Conservation (phyloP, 306 rosid species). For the Cicer bijugum region DNA sequence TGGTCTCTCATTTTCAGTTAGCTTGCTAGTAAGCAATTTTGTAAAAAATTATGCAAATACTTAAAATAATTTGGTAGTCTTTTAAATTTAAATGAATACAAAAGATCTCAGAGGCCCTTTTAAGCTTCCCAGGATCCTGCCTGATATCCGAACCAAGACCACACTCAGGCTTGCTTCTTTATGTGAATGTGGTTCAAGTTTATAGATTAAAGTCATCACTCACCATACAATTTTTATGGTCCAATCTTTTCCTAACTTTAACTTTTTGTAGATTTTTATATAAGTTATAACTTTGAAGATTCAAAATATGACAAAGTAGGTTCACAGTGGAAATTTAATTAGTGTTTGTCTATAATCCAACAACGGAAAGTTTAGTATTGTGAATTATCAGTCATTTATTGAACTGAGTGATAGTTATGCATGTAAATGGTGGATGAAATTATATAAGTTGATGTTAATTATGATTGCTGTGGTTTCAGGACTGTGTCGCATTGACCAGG, state of each 20-base stretch:
- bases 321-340: slow-evolving; percentile 15
- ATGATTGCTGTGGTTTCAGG: slow-evolving; percentile 61
- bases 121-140: background rate
- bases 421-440: slow-evolving; percentile 31
- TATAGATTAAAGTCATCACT: background rate
- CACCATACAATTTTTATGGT: slow-evolving; percentile 22
- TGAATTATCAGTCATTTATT: background rate
- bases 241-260: slow-evolving; percentile 8
- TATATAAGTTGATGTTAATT: background rate
- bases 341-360: slow-evolving; percentile 2
- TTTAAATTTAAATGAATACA: slow-evolving; percentile 2
- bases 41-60: background rate
- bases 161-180: background rate
- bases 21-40: background rate
- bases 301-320: background rate
- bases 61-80: background rate
- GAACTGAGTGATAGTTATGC: slow-evolving; percentile 7
- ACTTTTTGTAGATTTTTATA: background rate
- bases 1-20: slow-evolving; percentile 1
- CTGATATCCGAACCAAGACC: slow-evolving; percentile 9
- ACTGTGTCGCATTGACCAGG: slow-evolving; percentile 75
- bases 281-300: slow-evolving; percentile 8
- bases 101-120: background rate
- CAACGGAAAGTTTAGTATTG: background rate
- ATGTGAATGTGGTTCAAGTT: background rate